Base-by-base conservation (phyloP, 768 basidiomycete species). In the Rhodocollybia butyracea region DNA sequence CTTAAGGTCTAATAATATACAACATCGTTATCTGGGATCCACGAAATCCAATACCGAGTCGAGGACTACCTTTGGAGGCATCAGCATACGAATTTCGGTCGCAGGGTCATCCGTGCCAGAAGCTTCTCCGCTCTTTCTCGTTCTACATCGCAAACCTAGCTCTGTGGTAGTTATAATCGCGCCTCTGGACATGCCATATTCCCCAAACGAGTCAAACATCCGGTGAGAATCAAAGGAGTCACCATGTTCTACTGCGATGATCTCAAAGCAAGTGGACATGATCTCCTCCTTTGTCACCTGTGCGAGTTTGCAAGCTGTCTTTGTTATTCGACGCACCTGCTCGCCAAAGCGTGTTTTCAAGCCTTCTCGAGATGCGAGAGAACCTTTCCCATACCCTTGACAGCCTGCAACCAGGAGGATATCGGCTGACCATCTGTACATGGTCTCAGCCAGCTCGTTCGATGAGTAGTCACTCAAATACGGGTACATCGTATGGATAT, bases 51-150 rank as follows among this genome's bases (percentile, higher is more conserved):
- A 71, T 12, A 88, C 85, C n/a, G 83, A 84, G 63, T 90, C 88
- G 54, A 90, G 68, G 38, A 91, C 82, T 3, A 90, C 87, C 66
- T 88, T 90, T n/a, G 89, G 88, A 64, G 76, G 76, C 55, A 90
- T 70, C 47, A 91, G 68, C 51, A 84, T 67, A 61, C 84, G 78
- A 58, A 78, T 76, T 50, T 89, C 88, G 24, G 61, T 66, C 31
- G 74, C 78, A 29, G 75, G 79, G 6, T 69, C 76, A 12, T 66
- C 67, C 32, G 63, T 64, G 22, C 62, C 56, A 31, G 62, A 63
- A 17, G 59, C 39, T 41, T 54, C 59, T 22, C 66, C 66, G 36
- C 55, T 61, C 47, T 74, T 78, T 51, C 77, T 73, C 39, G 84
- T 87, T 40, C 80, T 78, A 57, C 89, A 89, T 47, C 79, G 74